These are phyloP conservation scores for Acacia concinna DNA, from an alignment of 331 rosid genomes.

Conservation along the genomic window DNA sequence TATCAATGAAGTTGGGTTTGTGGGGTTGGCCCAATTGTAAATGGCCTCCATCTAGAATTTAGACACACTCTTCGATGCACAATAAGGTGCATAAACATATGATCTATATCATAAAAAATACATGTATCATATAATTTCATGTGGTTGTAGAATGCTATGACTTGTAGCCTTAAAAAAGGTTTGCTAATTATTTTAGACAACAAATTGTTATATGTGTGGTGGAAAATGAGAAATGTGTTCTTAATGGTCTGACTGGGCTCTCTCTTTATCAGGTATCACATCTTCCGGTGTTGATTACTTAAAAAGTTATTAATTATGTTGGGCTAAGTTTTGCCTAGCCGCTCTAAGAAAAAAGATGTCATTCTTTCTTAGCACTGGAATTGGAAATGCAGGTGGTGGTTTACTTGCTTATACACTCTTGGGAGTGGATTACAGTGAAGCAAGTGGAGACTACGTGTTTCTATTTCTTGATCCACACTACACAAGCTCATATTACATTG, in stretches of 20 bases:
- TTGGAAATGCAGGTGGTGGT: constrained; percentile 76
- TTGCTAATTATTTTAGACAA: neutral
- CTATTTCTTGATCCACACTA: constrained; percentile 97
- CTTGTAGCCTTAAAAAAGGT: neutral
- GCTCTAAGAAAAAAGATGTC: neutral
- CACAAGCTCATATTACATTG: too few relatives aligned
- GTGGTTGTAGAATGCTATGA: neutral
- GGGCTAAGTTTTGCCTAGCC: neutral
- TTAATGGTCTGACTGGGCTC: constrained; percentile 25
- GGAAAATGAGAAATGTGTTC: constrained; percentile 8
- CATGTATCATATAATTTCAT: neutral
- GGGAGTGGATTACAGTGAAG: constrained; percentile 92
- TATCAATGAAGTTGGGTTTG: neutral
- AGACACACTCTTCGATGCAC: constrained; percentile 4
- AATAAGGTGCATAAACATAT: constrained; percentile 8
- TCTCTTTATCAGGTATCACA: constrained; percentile 61
- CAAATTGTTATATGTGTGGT: neutral
- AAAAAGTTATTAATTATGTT: constrained; percentile 64
- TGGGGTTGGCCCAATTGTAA: constrained; percentile 15
- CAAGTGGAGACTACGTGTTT: constrained; percentile 86
- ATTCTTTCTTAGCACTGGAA: neutral
- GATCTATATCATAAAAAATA: neutral
- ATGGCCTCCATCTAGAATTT: constrained; percentile 13
- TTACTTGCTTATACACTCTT: constrained; percentile 93
- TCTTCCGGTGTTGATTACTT: too few relatives aligned